These are phyloP conservation scores for Yarrowia sp. DNA, from an alignment of 805 yeast genomes.

Conservation along the genomic window DNA sequence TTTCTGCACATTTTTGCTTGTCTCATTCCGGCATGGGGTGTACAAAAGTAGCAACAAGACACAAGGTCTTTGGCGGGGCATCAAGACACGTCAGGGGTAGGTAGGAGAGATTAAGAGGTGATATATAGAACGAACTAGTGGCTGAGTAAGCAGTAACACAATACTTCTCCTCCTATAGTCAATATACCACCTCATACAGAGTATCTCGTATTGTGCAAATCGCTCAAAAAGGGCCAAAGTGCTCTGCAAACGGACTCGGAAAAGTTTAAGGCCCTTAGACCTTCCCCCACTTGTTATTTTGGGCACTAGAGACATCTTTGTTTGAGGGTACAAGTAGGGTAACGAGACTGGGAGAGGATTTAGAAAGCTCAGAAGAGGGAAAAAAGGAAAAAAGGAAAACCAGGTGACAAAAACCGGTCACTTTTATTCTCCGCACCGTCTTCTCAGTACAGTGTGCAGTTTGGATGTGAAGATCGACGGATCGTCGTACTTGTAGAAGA, in stretches of 20 bases:
- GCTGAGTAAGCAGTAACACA: too few species aligned
- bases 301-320: not conserved
- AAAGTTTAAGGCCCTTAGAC: not conserved
- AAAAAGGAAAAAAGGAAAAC: too few species aligned
- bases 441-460: too few species aligned
- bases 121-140: too few species aligned
- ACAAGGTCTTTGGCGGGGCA: not conserved
- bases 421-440: too few species aligned
- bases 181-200: too few species aligned
- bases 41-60: not conserved
- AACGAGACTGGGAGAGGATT: not conserved
- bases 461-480: too few species aligned
- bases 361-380: too few species aligned
- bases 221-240: conserved; percentile 8
- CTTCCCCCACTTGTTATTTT: conserved; percentile 10
- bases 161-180: too few species aligned
- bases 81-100: not conserved
- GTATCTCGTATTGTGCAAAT: not conserved
- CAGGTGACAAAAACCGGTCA: too few species aligned
- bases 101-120: not conserved
- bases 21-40: not conserved
- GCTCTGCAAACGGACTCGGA: not conserved
- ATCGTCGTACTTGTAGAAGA: too few species aligned
- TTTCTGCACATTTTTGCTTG: not conserved
- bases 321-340: not conserved